Evolutionary conservation across 2,329 filamentous ascomycete genomes (phyloP).

Genomic region (Aspergillus fischeri): DNA sequence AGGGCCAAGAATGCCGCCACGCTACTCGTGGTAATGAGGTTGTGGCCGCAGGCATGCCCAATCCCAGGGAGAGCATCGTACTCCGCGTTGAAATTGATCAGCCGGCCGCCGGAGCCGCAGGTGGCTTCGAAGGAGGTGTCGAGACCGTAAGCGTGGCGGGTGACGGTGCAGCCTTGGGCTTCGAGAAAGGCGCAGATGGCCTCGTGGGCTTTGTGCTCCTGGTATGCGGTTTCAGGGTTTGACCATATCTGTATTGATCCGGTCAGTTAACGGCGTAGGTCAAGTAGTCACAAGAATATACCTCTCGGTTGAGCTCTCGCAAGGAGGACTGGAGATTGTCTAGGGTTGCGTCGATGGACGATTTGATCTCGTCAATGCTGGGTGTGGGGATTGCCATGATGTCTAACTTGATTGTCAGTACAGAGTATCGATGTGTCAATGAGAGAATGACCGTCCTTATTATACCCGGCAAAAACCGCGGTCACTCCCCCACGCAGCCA

Average conservation of each 20-base stretch:
- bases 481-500: no score
- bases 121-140: slow-evolving; percentile 50
- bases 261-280: neutral
- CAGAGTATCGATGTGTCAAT: neutral
- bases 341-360: slow-evolving; percentile 17
- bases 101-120: slow-evolving; percentile 36
- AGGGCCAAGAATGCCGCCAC: slow-evolving; percentile 43
- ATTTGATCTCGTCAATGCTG: slow-evolving; percentile 18
- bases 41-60: slow-evolving; percentile 41
- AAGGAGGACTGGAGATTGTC: slow-evolving; percentile 16
- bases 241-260: slow-evolving; percentile 34
- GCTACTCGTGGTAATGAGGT: slow-evolving; percentile 35
- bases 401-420: neutral
- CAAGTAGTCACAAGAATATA: slow-evolving; percentile 2
- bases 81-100: slow-evolving; percentile 39
- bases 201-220: slow-evolving; percentile 52
- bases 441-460: neutral
- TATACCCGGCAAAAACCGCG: neutral
- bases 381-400: slow-evolving; percentile 15
- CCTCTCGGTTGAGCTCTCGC: slow-evolving; percentile 24
- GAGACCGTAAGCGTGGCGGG: slow-evolving; percentile 49
- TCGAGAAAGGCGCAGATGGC: slow-evolving; percentile 45
- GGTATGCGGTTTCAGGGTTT: slow-evolving; percentile 51
- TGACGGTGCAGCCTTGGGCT: slow-evolving; percentile 44
- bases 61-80: slow-evolving; percentile 42